Evolutionary conservation across 1,139 yeast genomes (phyloP).

Genomic region (Pichia sp.): DNA sequence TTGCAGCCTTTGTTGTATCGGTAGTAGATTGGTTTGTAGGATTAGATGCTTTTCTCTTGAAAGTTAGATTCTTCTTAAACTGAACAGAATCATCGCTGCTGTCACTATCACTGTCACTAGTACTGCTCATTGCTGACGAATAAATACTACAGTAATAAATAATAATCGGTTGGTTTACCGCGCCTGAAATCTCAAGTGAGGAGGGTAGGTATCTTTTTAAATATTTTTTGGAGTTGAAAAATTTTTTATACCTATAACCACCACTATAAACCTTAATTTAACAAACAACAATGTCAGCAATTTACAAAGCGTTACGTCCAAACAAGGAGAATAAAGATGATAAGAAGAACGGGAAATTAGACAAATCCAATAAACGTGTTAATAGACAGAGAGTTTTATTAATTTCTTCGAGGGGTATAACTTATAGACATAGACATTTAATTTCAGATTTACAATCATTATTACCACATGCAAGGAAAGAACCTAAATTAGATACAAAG

Average conservation of each 20-base stretch:
- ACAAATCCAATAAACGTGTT: slow-evolving; percentile 40
- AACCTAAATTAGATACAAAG: slow-evolving; percentile 91
- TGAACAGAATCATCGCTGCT: background rate
- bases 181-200: no score
- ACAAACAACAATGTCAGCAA: slow-evolving; percentile 35
- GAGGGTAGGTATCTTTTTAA: no score
- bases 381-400: slow-evolving; percentile 78
- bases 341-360: background rate
- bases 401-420: slow-evolving; percentile 91
- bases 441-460: slow-evolving; percentile 72
- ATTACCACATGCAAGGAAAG: slow-evolving; percentile 93
- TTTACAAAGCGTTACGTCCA: slow-evolving; percentile 56
- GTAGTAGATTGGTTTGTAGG: no score
- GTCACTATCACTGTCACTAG: background rate
- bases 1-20: no score
- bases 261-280: background rate
- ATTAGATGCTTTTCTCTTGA: no score
- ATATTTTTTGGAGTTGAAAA: background rate
- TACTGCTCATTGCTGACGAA: background rate
- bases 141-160: background rate
- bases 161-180: background rate
- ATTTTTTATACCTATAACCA: background rate
- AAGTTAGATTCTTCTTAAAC: no score
- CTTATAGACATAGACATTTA: slow-evolving; percentile 90
- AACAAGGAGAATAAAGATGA: slow-evolving; percentile 32